Conservation (phyloP, 2,329 filamentous ascomycete species). For the Didymosphaeria variabile region DNA sequence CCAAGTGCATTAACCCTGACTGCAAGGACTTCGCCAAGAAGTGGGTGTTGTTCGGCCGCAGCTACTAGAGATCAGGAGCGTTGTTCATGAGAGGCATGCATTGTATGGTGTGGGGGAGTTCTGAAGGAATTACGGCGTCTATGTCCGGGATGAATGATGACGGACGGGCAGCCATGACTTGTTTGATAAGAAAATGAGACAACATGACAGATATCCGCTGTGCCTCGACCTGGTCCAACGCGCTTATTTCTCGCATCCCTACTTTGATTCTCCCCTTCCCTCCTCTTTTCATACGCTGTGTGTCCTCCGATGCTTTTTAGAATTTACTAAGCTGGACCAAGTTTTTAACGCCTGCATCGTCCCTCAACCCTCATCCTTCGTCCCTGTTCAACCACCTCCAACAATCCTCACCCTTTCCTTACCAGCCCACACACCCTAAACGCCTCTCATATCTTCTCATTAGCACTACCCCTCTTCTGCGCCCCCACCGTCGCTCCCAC, state of each 20-base stretch:
- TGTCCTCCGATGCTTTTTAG: no score
- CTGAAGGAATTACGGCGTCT: slow-evolving; percentile 15
- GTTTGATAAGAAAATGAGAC: slow-evolving; percentile 1
- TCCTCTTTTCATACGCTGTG: no score
- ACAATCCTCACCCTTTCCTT: no score
- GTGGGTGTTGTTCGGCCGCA: slow-evolving; percentile 89
- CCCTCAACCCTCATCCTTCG: no score
- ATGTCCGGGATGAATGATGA: slow-evolving; percentile 4
- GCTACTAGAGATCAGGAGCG: slow-evolving; percentile 42
- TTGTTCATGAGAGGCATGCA: slow-evolving; percentile 18
- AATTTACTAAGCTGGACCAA: no score
- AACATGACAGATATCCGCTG: neutral
- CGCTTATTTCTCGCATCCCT: neutral
- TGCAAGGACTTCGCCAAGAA: slow-evolving; percentile 79
- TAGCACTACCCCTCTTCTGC: no score
- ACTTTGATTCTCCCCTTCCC: neutral
- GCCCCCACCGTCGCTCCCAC: no score
- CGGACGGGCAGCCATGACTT: neutral
- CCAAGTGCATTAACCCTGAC: slow-evolving; percentile 90
- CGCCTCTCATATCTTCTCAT: no score
- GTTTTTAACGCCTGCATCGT: no score
- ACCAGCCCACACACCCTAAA: no score
- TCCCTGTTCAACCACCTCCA: no score
- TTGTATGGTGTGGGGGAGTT: slow-evolving; percentile 37
- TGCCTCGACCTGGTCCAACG: neutral